Conservation (phyloP, 495 filamentous ascomycete species). For the Hypoxylon fuscum region DNA sequence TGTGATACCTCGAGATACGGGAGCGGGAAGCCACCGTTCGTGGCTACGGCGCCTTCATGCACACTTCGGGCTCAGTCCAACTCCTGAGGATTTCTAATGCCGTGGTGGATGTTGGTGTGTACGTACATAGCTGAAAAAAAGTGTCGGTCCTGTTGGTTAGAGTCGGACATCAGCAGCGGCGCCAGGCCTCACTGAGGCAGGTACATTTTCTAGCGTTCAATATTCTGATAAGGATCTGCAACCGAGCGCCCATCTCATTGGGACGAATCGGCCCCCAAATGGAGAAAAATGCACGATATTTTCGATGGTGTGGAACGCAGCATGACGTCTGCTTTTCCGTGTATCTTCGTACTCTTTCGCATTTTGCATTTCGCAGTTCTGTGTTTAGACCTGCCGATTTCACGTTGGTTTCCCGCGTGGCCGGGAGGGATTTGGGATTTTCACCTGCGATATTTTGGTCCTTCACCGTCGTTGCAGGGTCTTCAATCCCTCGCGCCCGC, state of each 20-base stretch:
- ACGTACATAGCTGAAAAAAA: too few species aligned
- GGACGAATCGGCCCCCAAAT: conserved; percentile 13
- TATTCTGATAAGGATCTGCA: conserved; percentile 14
- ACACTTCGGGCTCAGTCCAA: not conserved
- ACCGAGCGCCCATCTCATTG: conserved; percentile 16
- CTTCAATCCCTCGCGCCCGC: too few species aligned
- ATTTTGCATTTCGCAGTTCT: not conserved
- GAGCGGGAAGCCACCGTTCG: not conserved
- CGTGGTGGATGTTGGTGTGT: too few species aligned
- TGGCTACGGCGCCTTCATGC: not conserved
- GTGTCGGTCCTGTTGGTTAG: not conserved
- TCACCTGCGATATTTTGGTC: not conserved
- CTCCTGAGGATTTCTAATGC: too few species aligned
- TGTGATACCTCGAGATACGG: not conserved
- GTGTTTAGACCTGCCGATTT: conserved; percentile 11
- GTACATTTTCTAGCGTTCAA: conserved; percentile 2
- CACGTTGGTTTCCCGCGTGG: conserved; percentile 23
- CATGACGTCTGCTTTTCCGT: conserved; percentile 30
- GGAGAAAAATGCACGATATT: conserved; percentile 25
- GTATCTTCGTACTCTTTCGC: not conserved
- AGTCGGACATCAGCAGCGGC: conserved; percentile 8
- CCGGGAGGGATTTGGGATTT: conserved; percentile 18
- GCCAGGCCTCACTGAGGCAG: not conserved
- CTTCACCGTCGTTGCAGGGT: not conserved
- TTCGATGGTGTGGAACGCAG: conserved; percentile 25